A percentile compares a stretch with the other conserved stretches of the same genome.
phyloP scores from a whole-genome alignment of 768 basidiomycete species.

The Mycena galopus region DNA sequence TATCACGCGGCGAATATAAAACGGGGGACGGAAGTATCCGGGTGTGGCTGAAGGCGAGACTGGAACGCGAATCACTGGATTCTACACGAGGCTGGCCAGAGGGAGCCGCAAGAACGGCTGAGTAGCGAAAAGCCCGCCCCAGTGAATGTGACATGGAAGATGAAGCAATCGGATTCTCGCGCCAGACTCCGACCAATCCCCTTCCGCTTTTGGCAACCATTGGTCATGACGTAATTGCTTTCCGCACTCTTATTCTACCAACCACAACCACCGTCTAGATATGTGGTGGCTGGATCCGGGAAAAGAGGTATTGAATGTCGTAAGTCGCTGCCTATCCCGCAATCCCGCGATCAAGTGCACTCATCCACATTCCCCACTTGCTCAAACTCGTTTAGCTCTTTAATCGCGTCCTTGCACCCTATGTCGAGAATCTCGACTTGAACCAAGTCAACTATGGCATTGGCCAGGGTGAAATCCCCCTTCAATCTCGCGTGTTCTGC shows the following conservation, averaged over 20 bases:
- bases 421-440: constrained; percentile 96
- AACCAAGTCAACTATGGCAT: constrained; percentile 96
- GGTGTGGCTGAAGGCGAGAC: constrained; percentile 5
- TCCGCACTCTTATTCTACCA: neutral
- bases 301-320: constrained; percentile 86
- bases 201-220: neutral
- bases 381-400: constrained; percentile 64
- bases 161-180: neutral
- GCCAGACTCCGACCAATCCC: neutral
- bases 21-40: constrained; percentile 26
- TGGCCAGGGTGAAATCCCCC: constrained; percentile 72
- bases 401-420: constrained; percentile 92
- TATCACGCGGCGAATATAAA: constrained; percentile 25
- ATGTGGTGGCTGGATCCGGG: constrained; percentile 94
- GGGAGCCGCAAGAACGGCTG: neutral
- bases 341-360: no score
- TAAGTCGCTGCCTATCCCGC: no score
- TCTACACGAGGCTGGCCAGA: constrained; percentile 17
- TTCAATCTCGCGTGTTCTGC: neutral
- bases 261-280: neutral
- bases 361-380: no score
- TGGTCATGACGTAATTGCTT: neutral
- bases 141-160: neutral
- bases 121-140: neutral
- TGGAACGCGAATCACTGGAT: constrained; percentile 15